A percentile compares a stretch with the other conserved stretches of the same genome.
These are phyloP conservation scores for Boletellus sp. DNA, from an alignment of 768 basidiomycete species.

Conservation along the genomic window DNA sequence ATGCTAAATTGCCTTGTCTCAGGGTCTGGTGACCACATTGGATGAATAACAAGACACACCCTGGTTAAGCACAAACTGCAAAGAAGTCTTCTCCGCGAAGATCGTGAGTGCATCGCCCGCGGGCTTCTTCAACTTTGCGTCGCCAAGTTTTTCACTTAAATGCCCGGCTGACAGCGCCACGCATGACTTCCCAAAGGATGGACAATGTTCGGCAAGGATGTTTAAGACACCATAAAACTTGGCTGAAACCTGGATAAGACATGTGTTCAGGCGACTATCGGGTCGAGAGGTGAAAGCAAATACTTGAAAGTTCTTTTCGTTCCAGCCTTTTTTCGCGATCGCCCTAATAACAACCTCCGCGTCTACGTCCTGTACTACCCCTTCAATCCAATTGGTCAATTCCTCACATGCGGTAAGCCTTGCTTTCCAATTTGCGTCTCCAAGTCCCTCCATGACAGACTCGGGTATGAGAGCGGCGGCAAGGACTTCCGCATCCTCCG, in stretches of 20 bases:
- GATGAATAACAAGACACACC: conserved; percentile 45
- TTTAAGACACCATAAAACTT: conserved; percentile 81
- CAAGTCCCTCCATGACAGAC: conserved; percentile 65
- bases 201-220: conserved; percentile 70
- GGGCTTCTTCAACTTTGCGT: conserved; percentile 94
- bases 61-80: conserved; percentile 92
- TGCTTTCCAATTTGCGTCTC: conserved; percentile 92
- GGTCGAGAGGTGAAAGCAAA: background rate
- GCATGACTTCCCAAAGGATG: conserved; percentile 82
- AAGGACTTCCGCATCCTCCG: conserved; percentile 87
- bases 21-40: conserved; percentile 10
- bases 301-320: conserved; percentile 99
- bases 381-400: conserved; percentile 79
- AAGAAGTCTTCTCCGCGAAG: conserved; percentile 88
- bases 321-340: conserved; percentile 91
- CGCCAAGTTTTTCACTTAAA: conserved; percentile 91
- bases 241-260: conserved; percentile 65
- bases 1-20: conserved; percentile 49
- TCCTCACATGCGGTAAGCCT: conserved; percentile 85
- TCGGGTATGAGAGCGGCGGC: conserved; percentile 71
- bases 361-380: conserved; percentile 61
- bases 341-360: conserved; percentile 86
- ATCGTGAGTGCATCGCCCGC: conserved; percentile 80
- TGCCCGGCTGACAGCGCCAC: conserved; percentile 77
- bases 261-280: conserved; percentile 9